These are phyloP conservation scores for Pythium rhizo-oryzae DNA, from an alignment of 352 stramenopile species.

Conservation along the genomic window DNA sequence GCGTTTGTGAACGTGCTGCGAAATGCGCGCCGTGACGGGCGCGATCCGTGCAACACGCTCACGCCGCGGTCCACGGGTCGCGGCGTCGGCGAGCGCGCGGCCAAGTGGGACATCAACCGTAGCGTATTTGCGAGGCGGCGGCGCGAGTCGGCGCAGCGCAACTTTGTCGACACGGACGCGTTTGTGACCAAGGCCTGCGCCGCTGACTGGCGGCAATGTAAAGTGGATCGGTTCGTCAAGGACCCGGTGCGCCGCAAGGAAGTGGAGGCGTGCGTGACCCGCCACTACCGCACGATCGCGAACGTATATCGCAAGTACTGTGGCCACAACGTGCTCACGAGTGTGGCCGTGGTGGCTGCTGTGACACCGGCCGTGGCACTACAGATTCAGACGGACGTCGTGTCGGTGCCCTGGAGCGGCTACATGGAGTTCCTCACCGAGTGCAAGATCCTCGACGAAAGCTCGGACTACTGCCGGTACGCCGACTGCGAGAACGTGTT, in stretches of 20 bases:
- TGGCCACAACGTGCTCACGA: constrained; percentile 60
- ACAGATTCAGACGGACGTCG: constrained; percentile 70
- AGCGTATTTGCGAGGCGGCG: constrained; percentile 68
- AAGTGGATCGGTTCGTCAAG: constrained; percentile 77
- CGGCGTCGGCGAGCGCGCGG: constrained; percentile 37
- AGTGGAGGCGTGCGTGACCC: constrained; percentile 54
- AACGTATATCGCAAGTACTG: constrained; percentile 73
- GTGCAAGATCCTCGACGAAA: constrained; percentile 64
- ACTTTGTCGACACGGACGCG: constrained; percentile 66
- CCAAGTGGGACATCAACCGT: constrained; percentile 80
- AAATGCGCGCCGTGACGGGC: constrained; percentile 48
- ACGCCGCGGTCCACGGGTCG: constrained; percentile 56
- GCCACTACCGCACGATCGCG: constrained; percentile 57
- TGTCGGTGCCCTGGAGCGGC: constrained; percentile 69
- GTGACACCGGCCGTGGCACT: constrained; percentile 42
- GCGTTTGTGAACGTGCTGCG: constrained; percentile 60
- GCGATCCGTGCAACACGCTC: constrained; percentile 75
- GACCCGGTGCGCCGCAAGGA: constrained; percentile 56
- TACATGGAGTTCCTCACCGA: constrained; percentile 75
- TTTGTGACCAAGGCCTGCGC: constrained; percentile 67
- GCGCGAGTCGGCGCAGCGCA: constrained; percentile 60
- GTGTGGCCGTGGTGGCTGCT: constrained; percentile 42
- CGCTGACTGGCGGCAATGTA: constrained; percentile 76
- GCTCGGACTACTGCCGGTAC: constrained; percentile 63
- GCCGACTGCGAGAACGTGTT: constrained; percentile 84